These are phyloP conservation scores for Rhododendron henanense DNA, from an alignment of 148 eudicot species.

Conservation along the genomic window DNA sequence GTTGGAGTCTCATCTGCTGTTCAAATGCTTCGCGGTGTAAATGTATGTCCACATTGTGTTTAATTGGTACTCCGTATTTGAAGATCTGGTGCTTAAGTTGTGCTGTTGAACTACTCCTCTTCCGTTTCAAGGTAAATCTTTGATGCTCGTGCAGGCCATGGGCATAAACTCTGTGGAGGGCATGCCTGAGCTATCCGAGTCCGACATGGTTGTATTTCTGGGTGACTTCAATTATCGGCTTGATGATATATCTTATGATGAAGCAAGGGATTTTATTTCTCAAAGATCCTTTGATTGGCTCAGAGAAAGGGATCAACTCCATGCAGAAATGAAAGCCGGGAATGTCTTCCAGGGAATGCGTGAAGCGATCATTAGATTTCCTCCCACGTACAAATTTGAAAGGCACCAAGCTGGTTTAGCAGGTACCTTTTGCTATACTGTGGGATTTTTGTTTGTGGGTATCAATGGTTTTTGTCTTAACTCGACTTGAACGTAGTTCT, in stretches of 20 bases:
- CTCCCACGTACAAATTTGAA: constrained; percentile 96
- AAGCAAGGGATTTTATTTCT: constrained; percentile 94
- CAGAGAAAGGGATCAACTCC: constrained; percentile 84
- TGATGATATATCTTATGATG: constrained; percentile 93
- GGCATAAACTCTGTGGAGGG: constrained; percentile 48
- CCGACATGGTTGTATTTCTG: constrained; percentile 90
- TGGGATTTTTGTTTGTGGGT: not conserved
- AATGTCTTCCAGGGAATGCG: constrained; percentile 98
- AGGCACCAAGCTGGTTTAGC: constrained; percentile 85
- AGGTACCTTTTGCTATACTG: constrained; percentile 37
- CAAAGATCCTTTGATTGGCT: constrained; percentile 99
- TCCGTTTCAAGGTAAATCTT: not conserved
- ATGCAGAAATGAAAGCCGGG: constrained; percentile 85
- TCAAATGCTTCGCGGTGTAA: constrained; percentile 57
- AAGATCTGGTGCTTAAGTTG: constrained; percentile 7
- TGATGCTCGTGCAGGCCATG: constrained; percentile 46
- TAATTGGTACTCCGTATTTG: not conserved
- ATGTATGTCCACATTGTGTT: constrained; percentile 47
- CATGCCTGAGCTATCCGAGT: constrained; percentile 86
- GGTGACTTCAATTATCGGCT: constrained; percentile 97
- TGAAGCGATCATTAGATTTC: constrained; percentile 77
- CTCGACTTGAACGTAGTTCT: not conserved
- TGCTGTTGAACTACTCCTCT: not conserved
- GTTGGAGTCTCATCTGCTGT: constrained; percentile 68
- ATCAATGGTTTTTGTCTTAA: not conserved